phyloP scores from a whole-genome alignment of 2,329 filamentous ascomycete species.

The Scortechinia acanthostroma region DNA sequence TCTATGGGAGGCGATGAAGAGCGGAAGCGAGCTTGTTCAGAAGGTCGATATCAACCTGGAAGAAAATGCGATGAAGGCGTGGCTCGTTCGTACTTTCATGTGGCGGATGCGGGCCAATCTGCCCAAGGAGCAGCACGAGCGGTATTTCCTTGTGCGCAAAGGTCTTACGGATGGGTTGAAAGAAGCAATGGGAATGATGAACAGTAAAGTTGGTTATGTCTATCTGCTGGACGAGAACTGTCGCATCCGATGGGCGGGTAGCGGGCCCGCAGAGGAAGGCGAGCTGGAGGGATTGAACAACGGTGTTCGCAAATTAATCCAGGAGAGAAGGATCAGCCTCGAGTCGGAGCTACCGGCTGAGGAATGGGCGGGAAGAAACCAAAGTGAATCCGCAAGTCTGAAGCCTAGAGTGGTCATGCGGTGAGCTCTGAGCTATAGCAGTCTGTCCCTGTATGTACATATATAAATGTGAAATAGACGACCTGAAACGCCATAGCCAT shows the following conservation, averaged over 20 bases:
- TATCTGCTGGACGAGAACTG: conserved; percentile 84
- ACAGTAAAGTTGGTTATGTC: conserved; percentile 86
- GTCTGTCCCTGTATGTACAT: too few species aligned
- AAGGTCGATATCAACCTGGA: conserved; percentile 83
- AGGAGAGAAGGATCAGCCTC: conserved; percentile 27
- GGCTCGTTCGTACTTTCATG: conserved; percentile 48
- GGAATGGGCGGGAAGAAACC: too few species aligned
- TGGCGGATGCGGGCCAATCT: conserved; percentile 40
- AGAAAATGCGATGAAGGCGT: conserved; percentile 65
- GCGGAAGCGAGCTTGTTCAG: conserved; percentile 44
- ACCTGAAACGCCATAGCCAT: too few species aligned
- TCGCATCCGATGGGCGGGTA: conserved; percentile 89
- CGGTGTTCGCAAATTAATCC: conserved; percentile 53
- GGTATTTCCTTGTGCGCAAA: conserved; percentile 53
- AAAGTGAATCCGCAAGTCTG: too few species aligned
- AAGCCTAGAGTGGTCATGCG: too few species aligned
- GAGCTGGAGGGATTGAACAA: conserved; percentile 64
- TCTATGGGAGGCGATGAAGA: conserved; percentile 41
- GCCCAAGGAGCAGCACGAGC: conserved; percentile 42
- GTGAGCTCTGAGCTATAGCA: too few species aligned
- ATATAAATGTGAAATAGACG: too few species aligned
- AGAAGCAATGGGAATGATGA: conserved; percentile 65
- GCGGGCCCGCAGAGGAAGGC: conserved; percentile 56
- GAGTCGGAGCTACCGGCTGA: not conserved
- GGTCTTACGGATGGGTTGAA: conserved; percentile 53